Evolutionary conservation across 805 yeast species (phyloP), one percentile per base, ranked within the genome.

Genomic region (Candida andamanensis): DNA sequence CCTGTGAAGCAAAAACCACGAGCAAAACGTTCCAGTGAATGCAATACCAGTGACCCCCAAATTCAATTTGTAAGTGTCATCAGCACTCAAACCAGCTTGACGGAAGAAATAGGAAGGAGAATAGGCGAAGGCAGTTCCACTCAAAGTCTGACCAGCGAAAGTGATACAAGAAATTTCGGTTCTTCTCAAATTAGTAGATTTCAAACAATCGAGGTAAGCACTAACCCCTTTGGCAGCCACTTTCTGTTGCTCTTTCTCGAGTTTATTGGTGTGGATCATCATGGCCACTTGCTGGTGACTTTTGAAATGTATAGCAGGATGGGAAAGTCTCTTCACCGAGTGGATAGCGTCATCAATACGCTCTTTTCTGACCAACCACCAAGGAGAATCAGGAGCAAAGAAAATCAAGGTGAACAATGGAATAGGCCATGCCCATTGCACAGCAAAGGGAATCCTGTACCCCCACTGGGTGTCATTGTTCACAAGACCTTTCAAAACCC

Each of bases 371-470:
- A 67, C 63, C 26, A 72, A 50, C 73, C 75, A 74, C 67, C 73
- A 67, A 19, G 80, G 80, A 7, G 76, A 69, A 34, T 74, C 79
- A 8, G 80, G 80, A 27, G 76, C 69, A 7, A 69, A 50, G 32
- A 33, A 54, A 5, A 64, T 58, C n/a, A 63, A 60, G 26, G 59
- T 42, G 17, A 66, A 43, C n/a, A 76, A 43, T 24, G 75, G 74
- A 8, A 63, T 47, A 10, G 76, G 70, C 78, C 78, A 76, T 2
- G 62, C 49, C 80, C 80, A 76, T 53, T 76, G 82, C 11, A 75
- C 37, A 3, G 74, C 79, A 46, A 70, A 73, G 9, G 81, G 80
- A 22, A 72, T 59, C 35, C 63, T 58, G 49, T 71, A 76, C 4
- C 74, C 65, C 61, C 63, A 47, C 17, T 60, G 46, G 21, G 52